Evolutionary conservation across 176 grass and related monocot species (phyloP), one percentile per base, ranked within the genome.

Genomic region (Oryza coarctata): DNA sequence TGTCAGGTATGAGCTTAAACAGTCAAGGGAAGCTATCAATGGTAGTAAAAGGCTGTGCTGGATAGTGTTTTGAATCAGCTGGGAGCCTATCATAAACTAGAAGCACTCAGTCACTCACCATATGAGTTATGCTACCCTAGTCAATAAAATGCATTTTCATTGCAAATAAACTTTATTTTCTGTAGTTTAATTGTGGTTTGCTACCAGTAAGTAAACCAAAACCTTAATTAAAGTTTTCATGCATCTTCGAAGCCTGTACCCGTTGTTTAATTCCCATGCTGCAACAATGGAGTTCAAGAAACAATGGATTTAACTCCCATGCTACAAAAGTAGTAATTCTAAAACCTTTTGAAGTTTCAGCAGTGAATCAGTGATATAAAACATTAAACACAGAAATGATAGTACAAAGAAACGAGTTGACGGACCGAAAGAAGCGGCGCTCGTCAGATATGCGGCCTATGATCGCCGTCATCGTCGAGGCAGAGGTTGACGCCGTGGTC

Each of bases 401-500:
- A 62, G 28, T 55, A 9, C 7, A 22, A 55, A 55, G 45, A 55
- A 55, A 22, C 20, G 22, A 49, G 40, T 49, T 4, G 2, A 47
- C 23, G 30, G 52, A 49, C 47, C 14, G 65, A 76, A 38, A 38
- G 23, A 20, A 12, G 20, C 65, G 64, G 17, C 77, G 38, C 1
- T 12, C 7, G 9, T 86, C 88, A 82, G 77, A 82, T 78, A 50
- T 85, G 83, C 7, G 15, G 44, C 73, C 88, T 82, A 1, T 86
- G 73, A 36, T 85, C 88, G 13, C 61, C 83, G 5, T 83, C 83
- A 2, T 85, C 75, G 2, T 97, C 91, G 6, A 97, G 39, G 20
- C 36, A 75, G 27, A 94, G 90, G 78, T 98, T 91, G 28, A 98
- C 84, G 4, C 90, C 90, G 36, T 88, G 84, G 18, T 41, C 52